These are phyloP conservation scores for Termitomyces bulborhizus DNA, from an alignment of 768 basidiomycete species.

Conservation along the genomic window DNA sequence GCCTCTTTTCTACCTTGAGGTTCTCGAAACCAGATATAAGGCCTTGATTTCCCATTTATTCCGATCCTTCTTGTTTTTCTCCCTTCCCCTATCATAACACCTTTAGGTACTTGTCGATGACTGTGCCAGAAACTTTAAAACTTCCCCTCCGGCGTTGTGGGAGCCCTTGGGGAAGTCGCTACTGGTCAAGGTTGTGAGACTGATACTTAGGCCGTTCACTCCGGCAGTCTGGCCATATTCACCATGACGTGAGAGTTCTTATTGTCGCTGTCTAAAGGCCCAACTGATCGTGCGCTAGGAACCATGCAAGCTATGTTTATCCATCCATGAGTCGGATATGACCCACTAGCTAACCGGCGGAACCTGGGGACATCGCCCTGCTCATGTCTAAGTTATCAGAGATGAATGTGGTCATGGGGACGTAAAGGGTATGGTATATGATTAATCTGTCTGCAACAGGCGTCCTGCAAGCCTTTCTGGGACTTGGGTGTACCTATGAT, in stretches of 20 bases:
- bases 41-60: neutral
- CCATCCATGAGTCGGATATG: neutral
- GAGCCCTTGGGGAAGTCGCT: neutral
- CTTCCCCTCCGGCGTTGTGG: neutral
- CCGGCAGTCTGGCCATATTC: constrained; percentile 2
- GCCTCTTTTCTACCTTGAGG: constrained; percentile 9
- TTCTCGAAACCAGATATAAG: constrained; percentile 9
- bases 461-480: neutral
- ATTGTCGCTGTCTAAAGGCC: neutral
- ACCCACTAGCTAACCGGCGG: neutral
- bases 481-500: neutral
- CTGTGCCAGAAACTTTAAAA: neutral
- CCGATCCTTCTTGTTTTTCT: constrained; percentile 6
- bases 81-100: neutral
- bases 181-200: neutral
- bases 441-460: neutral
- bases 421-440: neutral
- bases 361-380: neutral
- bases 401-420: neutral
- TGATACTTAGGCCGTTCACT: constrained; percentile 1
- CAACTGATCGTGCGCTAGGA: neutral
- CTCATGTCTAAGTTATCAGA: neutral
- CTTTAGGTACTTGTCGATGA: neutral
- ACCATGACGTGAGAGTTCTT: constrained; percentile 1
- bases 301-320: constrained; percentile 1